These are phyloP conservation scores for Podospora comata DNA, from an alignment of 495 filamentous ascomycete species.

Conservation along the genomic window DNA sequence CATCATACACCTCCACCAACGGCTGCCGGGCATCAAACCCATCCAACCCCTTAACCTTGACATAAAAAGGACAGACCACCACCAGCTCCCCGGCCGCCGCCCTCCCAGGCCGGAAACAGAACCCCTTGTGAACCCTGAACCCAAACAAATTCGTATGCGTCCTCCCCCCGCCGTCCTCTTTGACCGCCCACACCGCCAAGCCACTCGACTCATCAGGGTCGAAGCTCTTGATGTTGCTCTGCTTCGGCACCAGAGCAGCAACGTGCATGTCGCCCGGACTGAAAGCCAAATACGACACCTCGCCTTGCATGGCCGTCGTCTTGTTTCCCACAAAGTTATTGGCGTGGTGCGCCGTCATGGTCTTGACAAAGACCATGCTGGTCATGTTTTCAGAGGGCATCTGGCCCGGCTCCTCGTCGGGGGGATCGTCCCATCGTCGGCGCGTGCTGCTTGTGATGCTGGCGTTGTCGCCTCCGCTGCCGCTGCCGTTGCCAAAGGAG, in stretches of 20 bases:
- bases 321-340: not conserved
- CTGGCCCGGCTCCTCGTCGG: constrained; percentile 15
- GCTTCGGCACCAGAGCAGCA: constrained; percentile 8
- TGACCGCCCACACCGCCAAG: constrained; percentile 10
- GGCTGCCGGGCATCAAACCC: not conserved
- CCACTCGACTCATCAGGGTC: constrained; percentile 3
- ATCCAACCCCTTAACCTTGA: not conserved
- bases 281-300: constrained; percentile 20
- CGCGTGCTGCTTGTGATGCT: constrained; percentile 12
- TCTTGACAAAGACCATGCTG: constrained; percentile 23
- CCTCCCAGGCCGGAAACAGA: constrained; percentile 5
- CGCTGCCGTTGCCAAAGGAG: not conserved
- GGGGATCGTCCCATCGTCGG: constrained; percentile 31
- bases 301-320: constrained; percentile 5
- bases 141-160: not conserved
- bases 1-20: constrained; percentile 21
- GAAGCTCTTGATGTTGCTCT: not conserved
- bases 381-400: constrained; percentile 12
- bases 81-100: not conserved
- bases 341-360: not conserved
- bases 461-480: not conserved
- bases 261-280: constrained; percentile 22
- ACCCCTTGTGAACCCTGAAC: not conserved
- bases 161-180: not conserved
- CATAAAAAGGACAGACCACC: constrained; percentile 13